Conservation (phyloP, 306 rosid genomes). For the Cicer arietinum region DNA sequence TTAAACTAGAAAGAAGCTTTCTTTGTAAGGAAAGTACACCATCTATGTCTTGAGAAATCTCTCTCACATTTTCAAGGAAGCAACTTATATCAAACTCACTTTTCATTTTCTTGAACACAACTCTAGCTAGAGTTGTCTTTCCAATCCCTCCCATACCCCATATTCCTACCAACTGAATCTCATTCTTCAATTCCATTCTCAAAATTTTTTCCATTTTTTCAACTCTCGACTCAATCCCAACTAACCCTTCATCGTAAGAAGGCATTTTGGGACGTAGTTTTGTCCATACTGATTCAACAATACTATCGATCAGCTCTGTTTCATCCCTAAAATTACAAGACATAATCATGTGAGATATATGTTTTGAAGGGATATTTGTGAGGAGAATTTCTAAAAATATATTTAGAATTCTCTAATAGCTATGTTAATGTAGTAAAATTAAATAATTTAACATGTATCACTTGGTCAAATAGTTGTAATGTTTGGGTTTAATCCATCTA, state of each 20-base stretch:
- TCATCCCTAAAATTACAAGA: not conserved
- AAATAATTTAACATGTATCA: too few relatives aligned
- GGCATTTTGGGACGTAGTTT: slow-evolving; percentile 7
- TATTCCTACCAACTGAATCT: slow-evolving; percentile 1
- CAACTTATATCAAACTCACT: not conserved
- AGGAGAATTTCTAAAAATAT: too few relatives aligned
- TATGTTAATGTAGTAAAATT: too few relatives aligned
- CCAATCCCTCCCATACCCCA: slow-evolving; percentile 28
- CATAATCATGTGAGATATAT: not conserved
- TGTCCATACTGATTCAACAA: slow-evolving; percentile 37
- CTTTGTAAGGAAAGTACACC: slow-evolving; percentile 19
- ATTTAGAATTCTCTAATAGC: too few relatives aligned
- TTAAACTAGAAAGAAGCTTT: not conserved
- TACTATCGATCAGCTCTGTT: slow-evolving; percentile 21
- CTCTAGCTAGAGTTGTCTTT: not conserved
- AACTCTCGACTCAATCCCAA: slow-evolving; percentile 32
- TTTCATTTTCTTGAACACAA: not conserved
- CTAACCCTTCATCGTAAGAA: slow-evolving; percentile 12
- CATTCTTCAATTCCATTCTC: not conserved
- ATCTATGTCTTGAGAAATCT: not conserved
- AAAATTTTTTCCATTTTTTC: not conserved
- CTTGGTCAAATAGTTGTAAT: too few relatives aligned
- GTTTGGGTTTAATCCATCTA: too few relatives aligned
- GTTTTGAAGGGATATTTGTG: too few relatives aligned
- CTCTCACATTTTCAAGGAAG: slow-evolving; percentile 7